Evolutionary conservation across 345 rosid genomes (phyloP).

Genomic region (Psidium guajava): DNA sequence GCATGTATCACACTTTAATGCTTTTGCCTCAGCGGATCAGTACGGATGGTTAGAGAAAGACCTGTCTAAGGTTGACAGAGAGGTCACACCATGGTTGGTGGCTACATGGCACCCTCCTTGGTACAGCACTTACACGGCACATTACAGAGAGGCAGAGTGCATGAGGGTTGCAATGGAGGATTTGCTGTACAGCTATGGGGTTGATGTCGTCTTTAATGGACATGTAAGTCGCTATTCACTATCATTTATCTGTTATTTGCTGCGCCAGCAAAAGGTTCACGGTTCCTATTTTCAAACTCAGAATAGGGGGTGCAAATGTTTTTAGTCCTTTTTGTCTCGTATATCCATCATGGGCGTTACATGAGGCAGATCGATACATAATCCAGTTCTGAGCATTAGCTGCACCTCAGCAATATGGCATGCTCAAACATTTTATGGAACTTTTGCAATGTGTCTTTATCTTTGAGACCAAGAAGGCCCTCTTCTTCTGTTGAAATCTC

Average conservation of each 20-base stretch:
- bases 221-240: constrained; percentile 32
- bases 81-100: constrained; percentile 78
- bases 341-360: background rate
- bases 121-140: constrained; percentile 72
- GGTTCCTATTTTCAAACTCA: background rate
- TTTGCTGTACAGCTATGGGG: constrained; percentile 39
- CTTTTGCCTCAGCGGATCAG: constrained; percentile 48
- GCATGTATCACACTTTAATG: background rate
- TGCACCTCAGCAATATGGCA: background rate
- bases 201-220: constrained; percentile 76
- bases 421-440: background rate
- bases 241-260: background rate
- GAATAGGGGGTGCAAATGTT: background rate
- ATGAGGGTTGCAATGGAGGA: constrained; percentile 82
- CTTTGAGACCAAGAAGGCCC: background rate
- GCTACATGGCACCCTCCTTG: constrained; percentile 87
- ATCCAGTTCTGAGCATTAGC: background rate
- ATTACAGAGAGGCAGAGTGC: constrained; percentile 84
- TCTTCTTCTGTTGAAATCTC: background rate
- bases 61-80: constrained; percentile 42
- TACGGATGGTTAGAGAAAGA: constrained; percentile 73
- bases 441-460: background rate
- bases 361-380: background rate
- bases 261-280: background rate
- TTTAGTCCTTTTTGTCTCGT: background rate